phyloP scores from a whole-genome alignment of 257 asterid species.

The Primulina eburnea region DNA sequence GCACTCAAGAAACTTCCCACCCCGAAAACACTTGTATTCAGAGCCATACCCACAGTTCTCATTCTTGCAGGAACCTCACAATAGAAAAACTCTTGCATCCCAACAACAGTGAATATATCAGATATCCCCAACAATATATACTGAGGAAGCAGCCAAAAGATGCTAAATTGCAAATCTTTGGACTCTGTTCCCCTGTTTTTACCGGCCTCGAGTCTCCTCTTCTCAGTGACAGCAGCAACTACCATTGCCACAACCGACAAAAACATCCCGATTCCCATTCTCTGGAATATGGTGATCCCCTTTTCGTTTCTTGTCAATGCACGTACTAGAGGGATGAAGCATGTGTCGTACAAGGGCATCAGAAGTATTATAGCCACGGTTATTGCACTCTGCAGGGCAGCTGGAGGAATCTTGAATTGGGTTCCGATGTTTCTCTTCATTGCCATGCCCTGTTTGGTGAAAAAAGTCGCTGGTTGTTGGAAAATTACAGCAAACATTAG shows the following conservation, averaged over 20 bases:
- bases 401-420: constrained; percentile 82
- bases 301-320: constrained; percentile 51
- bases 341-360: constrained; percentile 74
- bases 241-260: constrained; percentile 78
- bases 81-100: constrained; percentile 93
- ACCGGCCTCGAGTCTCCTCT: constrained; percentile 43
- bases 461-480: constrained; percentile 91
- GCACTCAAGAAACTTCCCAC: constrained; percentile 86
- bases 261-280: constrained; percentile 90
- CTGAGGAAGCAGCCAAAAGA: constrained; percentile 89
- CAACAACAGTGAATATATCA: constrained; percentile 89
- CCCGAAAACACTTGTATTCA: constrained; percentile 86
- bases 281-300: constrained; percentile 72
- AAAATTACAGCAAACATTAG: constrained; percentile 84
- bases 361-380: constrained; percentile 65
- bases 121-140: constrained; percentile 81
- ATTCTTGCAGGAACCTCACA: constrained; percentile 72
- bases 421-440: constrained; percentile 64
- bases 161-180: constrained; percentile 48
- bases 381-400: constrained; percentile 93
- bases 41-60: constrained; percentile 89
- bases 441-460: constrained; percentile 95
- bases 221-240: constrained; percentile 70
- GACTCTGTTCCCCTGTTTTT: constrained; percentile 2
- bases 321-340: constrained; percentile 66